Evolutionary conservation across 2,329 filamentous ascomycete genomes (phyloP).

Genomic region (Penicillium griseofulvum): DNA sequence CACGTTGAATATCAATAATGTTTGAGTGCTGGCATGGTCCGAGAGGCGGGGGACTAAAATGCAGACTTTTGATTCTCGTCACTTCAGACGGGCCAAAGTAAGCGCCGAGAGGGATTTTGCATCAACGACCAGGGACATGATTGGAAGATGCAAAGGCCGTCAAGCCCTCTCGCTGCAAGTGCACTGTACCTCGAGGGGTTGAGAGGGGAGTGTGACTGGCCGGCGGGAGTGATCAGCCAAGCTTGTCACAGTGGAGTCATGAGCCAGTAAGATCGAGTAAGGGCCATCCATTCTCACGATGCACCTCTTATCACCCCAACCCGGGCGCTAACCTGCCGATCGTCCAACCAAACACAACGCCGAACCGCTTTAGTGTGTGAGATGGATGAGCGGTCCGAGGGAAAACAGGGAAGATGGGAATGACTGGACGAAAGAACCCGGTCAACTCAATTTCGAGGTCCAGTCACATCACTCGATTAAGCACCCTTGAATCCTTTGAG

Average conservation of each 20-base stretch:
- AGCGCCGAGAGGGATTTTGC: slow-evolving; percentile 28
- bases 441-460: neutral
- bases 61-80: slow-evolving; percentile 23
- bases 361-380: slow-evolving; percentile 28
- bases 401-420: slow-evolving; percentile 2
- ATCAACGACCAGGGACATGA: slow-evolving; percentile 11
- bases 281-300: slow-evolving; percentile 10
- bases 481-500: neutral
- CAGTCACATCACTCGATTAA: slow-evolving; percentile 8
- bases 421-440: slow-evolving; percentile 2
- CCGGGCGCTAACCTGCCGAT: slow-evolving; percentile 33
- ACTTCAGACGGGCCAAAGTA: slow-evolving; percentile 25
- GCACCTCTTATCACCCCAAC: slow-evolving; percentile 24
- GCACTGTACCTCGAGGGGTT: slow-evolving; percentile 12
- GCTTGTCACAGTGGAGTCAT: slow-evolving; percentile 35
- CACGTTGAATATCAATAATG: slow-evolving; percentile 33
- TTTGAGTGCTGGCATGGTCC: slow-evolving; percentile 14
- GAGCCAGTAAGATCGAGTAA: slow-evolving; percentile 19
- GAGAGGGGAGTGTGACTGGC: slow-evolving; percentile 26
- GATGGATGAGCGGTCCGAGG: slow-evolving; percentile 1
- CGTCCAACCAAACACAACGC: slow-evolving; percentile 28
- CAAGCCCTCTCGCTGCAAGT: slow-evolving; percentile 16
- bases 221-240: slow-evolving; percentile 22
- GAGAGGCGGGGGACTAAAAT: slow-evolving; percentile 21
- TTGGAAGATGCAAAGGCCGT: slow-evolving; percentile 12